These are phyloP conservation scores for Leucocoprinus sp. DNA, from an alignment of 768 basidiomycete species.

Conservation along the genomic window DNA sequence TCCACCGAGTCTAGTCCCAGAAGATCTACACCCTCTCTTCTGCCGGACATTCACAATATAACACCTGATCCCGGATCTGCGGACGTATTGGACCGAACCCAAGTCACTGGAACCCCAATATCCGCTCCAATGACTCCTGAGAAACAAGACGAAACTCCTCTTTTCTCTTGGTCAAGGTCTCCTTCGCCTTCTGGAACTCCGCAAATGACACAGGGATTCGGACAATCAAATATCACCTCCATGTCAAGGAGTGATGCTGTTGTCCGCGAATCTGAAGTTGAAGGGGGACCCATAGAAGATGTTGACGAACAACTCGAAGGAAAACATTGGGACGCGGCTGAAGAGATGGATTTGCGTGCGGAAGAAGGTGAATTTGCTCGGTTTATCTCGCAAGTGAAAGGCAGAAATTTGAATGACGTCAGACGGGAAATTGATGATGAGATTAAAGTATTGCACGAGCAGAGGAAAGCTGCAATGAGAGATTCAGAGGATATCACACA, in stretches of 20 bases:
- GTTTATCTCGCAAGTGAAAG: slow-evolving; percentile 88
- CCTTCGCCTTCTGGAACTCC: neutral
- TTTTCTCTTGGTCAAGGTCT: slow-evolving; percentile 7
- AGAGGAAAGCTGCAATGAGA: slow-evolving; percentile 82
- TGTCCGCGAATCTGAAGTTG: slow-evolving; percentile 1
- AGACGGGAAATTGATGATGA: slow-evolving; percentile 89
- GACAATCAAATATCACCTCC: neutral
- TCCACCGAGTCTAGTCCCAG: neutral
- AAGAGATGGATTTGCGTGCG: slow-evolving; percentile 72
- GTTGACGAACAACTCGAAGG: slow-evolving; percentile 15
- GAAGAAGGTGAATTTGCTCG: slow-evolving; percentile 89
- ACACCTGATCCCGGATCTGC: neutral
- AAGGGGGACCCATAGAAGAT: neutral
- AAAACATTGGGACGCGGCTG: slow-evolving; percentile 68
- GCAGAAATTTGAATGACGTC: slow-evolving; percentile 73
- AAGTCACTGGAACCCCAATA: slow-evolving; percentile 13
- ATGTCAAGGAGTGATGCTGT: neutral
- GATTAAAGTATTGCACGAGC: slow-evolving; percentile 70
- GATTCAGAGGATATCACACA: slow-evolving; percentile 94
- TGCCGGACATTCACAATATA: neutral
- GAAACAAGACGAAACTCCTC: neutral
- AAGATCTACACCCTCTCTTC: neutral
- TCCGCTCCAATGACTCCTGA: slow-evolving; percentile 8
- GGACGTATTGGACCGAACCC: slow-evolving; percentile 4
- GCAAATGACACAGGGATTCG: neutral